Conservation (phyloP, 495 filamentous ascomycete genomes). For the Trichoderma reesei region DNA sequence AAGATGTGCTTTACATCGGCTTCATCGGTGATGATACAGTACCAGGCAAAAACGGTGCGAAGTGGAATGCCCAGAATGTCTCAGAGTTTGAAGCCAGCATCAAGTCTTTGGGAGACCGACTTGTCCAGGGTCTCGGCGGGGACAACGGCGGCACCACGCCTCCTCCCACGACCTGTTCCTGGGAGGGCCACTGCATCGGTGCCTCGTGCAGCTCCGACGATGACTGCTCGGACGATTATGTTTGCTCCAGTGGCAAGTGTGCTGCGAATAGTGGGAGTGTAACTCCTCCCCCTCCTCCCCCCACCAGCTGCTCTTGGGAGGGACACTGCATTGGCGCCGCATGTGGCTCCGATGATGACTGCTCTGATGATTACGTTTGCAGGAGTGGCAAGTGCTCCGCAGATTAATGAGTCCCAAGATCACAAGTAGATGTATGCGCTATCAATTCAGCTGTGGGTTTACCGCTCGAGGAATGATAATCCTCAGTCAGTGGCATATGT, state of each 20-base stretch:
- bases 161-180: neutral
- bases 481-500: no score
- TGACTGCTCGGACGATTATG: neutral
- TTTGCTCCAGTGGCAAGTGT: neutral
- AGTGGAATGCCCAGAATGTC: conserved; percentile 33
- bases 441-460: no score
- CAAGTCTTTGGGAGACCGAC: neutral
- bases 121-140: neutral
- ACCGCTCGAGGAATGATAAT: no score
- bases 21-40: conserved; percentile 42
- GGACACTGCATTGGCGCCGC: neutral
- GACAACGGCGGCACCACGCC: neutral
- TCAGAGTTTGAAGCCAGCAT: neutral
- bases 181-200: neutral
- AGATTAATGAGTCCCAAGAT: no score
- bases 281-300: neutral
- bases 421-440: no score
- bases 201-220: neutral
- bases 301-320: neutral
- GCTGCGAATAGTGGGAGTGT: neutral
- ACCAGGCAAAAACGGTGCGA: conserved; percentile 35
- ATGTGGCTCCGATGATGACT: neutral
- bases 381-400: neutral
- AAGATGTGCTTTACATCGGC: conserved; percentile 47
- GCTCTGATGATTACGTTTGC: neutral